Conservation (phyloP, 2,329 filamentous ascomycete genomes). For the Bimuria novae-zelandiae region DNA sequence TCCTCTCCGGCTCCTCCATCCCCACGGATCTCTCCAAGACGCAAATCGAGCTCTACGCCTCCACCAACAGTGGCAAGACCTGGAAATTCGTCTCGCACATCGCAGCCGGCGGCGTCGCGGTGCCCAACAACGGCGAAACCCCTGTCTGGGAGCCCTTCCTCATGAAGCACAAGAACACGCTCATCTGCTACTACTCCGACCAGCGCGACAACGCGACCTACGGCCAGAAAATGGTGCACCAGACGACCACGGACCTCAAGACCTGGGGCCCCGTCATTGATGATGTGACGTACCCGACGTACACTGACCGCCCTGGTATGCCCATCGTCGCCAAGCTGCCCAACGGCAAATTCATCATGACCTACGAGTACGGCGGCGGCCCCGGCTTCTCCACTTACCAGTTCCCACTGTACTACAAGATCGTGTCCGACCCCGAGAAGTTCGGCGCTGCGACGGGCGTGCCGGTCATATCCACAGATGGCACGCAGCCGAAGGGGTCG, state of each 20-base stretch:
- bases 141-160: constrained; percentile 77
- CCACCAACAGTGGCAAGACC: constrained; percentile 61
- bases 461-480: constrained; percentile 52
- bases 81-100: constrained; percentile 72
- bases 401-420: constrained; percentile 60
- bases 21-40: constrained; percentile 64
- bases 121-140: constrained; percentile 66
- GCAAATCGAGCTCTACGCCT: constrained; percentile 72
- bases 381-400: constrained; percentile 41
- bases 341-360: constrained; percentile 65
- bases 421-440: constrained; percentile 52
- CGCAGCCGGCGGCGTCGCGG: constrained; percentile 65
- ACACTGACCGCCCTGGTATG: constrained; percentile 71
- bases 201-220: constrained; percentile 65
- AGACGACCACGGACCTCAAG: constrained; percentile 62
- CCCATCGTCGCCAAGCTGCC: constrained; percentile 63
- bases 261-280: constrained; percentile 64
- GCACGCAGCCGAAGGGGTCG: constrained; percentile 51
- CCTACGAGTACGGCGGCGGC: constrained; percentile 65
- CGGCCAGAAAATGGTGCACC: constrained; percentile 72
- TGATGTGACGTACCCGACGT: constrained; percentile 66
- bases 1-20: constrained; percentile 65
- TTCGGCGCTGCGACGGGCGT: constrained; percentile 51
- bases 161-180: constrained; percentile 60
- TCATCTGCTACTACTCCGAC: constrained; percentile 73